Conservation (phyloP, 768 basidiomycete species). For the Coprinellus micaceus region DNA sequence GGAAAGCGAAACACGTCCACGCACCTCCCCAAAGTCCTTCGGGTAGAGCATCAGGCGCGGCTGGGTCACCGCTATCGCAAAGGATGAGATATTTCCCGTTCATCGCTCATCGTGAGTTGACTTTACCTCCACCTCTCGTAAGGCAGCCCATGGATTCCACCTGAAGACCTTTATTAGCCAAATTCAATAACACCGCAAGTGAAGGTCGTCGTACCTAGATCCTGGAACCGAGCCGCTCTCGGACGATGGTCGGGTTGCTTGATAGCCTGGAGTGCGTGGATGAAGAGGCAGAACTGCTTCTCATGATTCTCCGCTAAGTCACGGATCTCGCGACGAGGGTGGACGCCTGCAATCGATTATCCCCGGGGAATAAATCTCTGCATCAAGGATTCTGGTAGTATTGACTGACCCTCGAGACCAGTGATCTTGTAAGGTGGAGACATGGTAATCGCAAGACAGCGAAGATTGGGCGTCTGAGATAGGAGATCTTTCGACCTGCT, state of each 20-base stretch:
- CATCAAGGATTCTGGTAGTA: not conserved
- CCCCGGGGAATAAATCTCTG: not conserved
- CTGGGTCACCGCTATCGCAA: not conserved
- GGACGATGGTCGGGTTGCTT: not conserved
- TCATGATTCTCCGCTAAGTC: not conserved
- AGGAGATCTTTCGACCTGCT: not conserved
- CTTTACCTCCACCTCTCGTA: not conserved
- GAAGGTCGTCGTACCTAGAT: not conserved
- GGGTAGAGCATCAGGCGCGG: not conserved
- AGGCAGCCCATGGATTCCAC: not conserved
- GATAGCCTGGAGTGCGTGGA: not conserved
- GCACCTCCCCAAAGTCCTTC: not conserved
- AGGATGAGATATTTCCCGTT: not conserved
- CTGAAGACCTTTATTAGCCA: not conserved
- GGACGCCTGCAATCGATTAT: not conserved
- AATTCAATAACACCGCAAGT: not conserved
- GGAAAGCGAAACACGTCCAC: not conserved
- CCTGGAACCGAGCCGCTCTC: not conserved
- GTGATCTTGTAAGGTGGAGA: not conserved
- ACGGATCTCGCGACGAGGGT: not conserved
- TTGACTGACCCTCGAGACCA: not conserved
- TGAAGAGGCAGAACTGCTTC: not conserved
- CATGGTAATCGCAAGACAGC: not conserved
- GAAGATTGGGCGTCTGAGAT: not conserved
- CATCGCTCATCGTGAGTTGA: not conserved